Conservation (phyloP, 1,284 basidiomycete species). For the Tilletia setariae region DNA sequence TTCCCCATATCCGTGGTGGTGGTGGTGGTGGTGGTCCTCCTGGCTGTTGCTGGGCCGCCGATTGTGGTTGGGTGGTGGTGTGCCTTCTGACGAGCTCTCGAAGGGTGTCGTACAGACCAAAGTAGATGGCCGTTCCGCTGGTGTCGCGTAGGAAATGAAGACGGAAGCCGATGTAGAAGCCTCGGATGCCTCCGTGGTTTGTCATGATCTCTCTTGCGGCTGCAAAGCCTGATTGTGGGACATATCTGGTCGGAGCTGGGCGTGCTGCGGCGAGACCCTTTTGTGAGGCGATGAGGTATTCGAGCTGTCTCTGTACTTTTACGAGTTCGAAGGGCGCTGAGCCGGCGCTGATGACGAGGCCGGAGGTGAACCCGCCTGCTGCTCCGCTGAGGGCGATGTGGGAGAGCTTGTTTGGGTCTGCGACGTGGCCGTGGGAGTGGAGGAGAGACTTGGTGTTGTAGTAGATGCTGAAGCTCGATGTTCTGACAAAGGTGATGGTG, state of each 20-base stretch:
- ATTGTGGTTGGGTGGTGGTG: conserved; percentile 22
- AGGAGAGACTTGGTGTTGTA: conserved; percentile 79
- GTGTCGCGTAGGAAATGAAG: conserved; percentile 45
- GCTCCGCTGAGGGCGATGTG: conserved; percentile 43
- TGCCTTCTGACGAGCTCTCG: conserved; percentile 36
- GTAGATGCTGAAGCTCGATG: conserved; percentile 89
- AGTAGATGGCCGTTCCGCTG: conserved; percentile 43
- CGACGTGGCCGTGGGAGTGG: conserved; percentile 51
- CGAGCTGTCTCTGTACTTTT: conserved; percentile 79
- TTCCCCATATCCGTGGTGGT: conserved; percentile 31
- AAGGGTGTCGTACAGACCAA: conserved; percentile 51
- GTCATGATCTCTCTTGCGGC: conserved; percentile 47
- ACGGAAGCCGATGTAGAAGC: conserved; percentile 52
- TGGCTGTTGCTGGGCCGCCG: background rate
- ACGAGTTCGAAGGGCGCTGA: conserved; percentile 79
- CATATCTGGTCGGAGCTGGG: conserved; percentile 21
- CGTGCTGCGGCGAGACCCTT: conserved; percentile 61
- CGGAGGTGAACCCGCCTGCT: conserved; percentile 71
- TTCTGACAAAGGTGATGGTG: conserved; percentile 94
- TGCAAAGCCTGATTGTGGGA: conserved; percentile 41
- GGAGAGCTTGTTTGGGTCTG: conserved; percentile 24
- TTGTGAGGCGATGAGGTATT: conserved; percentile 82
- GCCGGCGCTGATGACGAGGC: conserved; percentile 67
- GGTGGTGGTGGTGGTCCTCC: too few relatives aligned
- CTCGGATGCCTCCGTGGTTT: conserved; percentile 47